Percentiles rank a stretch among this genome's conserved stretches.
phyloP scores from a whole-genome alignment of 768 basidiomycete genomes.

The Rhodotorula sphaerocarpa region DNA sequence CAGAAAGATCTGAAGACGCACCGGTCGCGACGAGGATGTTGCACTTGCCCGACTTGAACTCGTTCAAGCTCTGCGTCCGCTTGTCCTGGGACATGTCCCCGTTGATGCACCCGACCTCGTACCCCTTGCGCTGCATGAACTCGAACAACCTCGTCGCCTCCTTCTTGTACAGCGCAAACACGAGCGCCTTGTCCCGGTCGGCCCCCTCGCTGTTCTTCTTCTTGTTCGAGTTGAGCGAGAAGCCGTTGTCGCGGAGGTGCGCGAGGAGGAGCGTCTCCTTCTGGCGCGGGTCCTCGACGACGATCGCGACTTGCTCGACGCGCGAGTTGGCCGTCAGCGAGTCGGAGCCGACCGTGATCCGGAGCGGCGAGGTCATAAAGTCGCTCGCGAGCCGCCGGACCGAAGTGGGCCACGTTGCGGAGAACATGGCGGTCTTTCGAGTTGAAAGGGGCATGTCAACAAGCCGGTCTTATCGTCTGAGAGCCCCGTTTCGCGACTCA shows the following conservation, averaged over 20 bases:
- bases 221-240: constrained; percentile 46
- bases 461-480: constrained; percentile 30
- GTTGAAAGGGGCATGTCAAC: constrained; percentile 8
- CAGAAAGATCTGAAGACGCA: constrained; percentile 6
- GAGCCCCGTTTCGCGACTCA: constrained; percentile 1
- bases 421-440: constrained; percentile 49
- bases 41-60: constrained; percentile 72
- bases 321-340: constrained; percentile 88
- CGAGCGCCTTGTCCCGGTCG: constrained; percentile 50
- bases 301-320: constrained; percentile 59
- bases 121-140: constrained; percentile 64
- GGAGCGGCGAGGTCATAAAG: constrained; percentile 74
- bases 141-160: constrained; percentile 79
- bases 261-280: constrained; percentile 37
- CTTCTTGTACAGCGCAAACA: constrained; percentile 96
- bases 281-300: constrained; percentile 35
- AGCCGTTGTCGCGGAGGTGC: constrained; percentile 35
- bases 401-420: constrained; percentile 95
- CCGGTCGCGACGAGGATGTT: constrained; percentile 74
- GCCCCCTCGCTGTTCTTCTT: constrained; percentile 48
- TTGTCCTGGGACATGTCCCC: constrained; percentile 73
- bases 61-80: constrained; percentile 73
- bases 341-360: constrained; percentile 90
- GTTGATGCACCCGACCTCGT: constrained; percentile 44
- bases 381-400: constrained; percentile 80